Base-by-base conservation (phyloP, 495 filamentous ascomycete species). In the Trichocladium uniseriatum region DNA sequence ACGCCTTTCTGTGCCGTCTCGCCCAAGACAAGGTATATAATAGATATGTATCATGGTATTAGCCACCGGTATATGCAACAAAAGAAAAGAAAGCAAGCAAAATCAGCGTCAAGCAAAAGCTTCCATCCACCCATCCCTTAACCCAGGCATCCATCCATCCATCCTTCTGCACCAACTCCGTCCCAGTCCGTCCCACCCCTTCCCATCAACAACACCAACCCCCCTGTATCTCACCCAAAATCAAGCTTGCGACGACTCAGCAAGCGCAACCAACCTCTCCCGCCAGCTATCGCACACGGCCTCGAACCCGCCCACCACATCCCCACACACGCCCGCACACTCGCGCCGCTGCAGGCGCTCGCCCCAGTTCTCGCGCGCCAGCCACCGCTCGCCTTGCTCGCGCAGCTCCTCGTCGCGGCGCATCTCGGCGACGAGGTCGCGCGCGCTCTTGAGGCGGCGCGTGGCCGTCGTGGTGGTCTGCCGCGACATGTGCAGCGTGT, bases 261-360 rank as follows among this genome's bases (percentile, higher is more conserved):
- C 27, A 29, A 29, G 27, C 27, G 10, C 27, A 29, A 29, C 27
- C 37, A 79, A 57, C 29, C 74, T 65, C 36, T 67, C 66, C 41
- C 76, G 64, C 75, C 74, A 78, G 14, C 55, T 62, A 40, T 79
- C 81, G 65, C 88, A 95, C 0, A 89, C 80, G 51, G 83, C 80
- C 66, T 95, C 92, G 64, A 97, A 97, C 8, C 90, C 92, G 28
- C 82, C 86, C 13, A 95, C 81, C 18, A 98, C 89, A 53, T 91
- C 89, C 2, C 79, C 74, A 71, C 85, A 96, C 35, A 84, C 83
- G 37, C 72, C 70, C 20, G 80, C 86, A 52, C 87, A 89, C 64
- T 94, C 87, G 31, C 92, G 77, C 34, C 78, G 79, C 47, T 68
- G 70, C 29, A 94, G 65, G 48, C 83, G 77, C 48, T 82, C 80